Evolutionary conservation across 1,139 yeast species (phyloP).

Genomic region (Kluyveromyces sp.): DNA sequence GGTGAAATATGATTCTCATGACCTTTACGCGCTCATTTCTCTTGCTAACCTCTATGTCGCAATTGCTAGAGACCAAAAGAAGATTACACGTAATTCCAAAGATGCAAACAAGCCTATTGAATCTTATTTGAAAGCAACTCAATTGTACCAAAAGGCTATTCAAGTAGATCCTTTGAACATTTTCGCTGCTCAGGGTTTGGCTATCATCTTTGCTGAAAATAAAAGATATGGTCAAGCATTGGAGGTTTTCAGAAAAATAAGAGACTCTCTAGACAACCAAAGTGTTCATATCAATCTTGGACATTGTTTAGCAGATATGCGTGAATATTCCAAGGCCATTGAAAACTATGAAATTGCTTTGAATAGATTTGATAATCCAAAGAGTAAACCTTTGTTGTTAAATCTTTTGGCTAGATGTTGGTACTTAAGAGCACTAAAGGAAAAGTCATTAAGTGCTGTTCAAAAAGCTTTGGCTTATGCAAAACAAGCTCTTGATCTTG

Average conservation of each 20-base stretch:
- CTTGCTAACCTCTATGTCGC: slow-evolving; percentile 81
- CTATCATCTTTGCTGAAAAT: slow-evolving; percentile 85
- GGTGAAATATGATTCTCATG: slow-evolving; percentile 77
- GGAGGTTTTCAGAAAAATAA: slow-evolving; percentile 78
- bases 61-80: slow-evolving; percentile 72
- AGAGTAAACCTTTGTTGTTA: slow-evolving; percentile 45
- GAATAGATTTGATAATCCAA: slow-evolving; percentile 53
- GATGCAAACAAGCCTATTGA: slow-evolving; percentile 61
- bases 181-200: slow-evolving; percentile 96
- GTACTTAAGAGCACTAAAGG: slow-evolving; percentile 72
- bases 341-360: slow-evolving; percentile 83
- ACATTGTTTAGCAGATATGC: slow-evolving; percentile 75
- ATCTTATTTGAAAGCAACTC: slow-evolving; percentile 81
- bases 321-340: slow-evolving; percentile 77
- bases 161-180: slow-evolving; percentile 80
- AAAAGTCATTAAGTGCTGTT: slow-evolving; percentile 54
- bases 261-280: slow-evolving; percentile 82
- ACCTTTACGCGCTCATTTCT: slow-evolving; percentile 80
- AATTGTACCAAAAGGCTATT: slow-evolving; percentile 79
- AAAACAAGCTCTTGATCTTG: slow-evolving; percentile 44
- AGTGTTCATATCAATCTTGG: slow-evolving; percentile 82
- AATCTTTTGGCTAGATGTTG: slow-evolving; percentile 83
- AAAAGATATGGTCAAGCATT: slow-evolving; percentile 70
- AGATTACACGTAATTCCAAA: slow-evolving; percentile 32
- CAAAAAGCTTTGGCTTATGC: slow-evolving; percentile 58